Percentiles rank a stretch among this genome's conserved stretches.
These are phyloP conservation scores for Myochromella boudieri DNA, from an alignment of 768 basidiomycete genomes.

Conservation along the genomic window DNA sequence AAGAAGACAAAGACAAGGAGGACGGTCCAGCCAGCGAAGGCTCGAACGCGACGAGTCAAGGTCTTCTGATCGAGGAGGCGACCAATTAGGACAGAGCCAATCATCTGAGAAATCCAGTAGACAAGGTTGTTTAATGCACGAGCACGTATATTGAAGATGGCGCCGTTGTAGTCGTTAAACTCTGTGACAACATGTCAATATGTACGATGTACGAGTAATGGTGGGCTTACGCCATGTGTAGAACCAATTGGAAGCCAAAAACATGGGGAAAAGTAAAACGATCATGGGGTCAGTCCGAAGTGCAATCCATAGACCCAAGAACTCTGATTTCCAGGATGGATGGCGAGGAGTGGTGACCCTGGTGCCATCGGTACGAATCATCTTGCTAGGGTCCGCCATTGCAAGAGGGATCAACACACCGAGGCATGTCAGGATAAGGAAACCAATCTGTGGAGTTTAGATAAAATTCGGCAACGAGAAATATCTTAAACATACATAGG, in stretches of 20 bases:
- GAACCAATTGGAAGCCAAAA: constrained; percentile 84
- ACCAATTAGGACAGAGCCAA: constrained; percentile 73
- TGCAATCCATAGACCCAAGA: constrained; percentile 66
- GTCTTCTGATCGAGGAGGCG: constrained; percentile 58
- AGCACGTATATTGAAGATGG: constrained; percentile 76
- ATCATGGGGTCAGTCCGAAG: constrained; percentile 72
- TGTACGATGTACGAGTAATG: constrained; percentile 2
- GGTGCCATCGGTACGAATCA: constrained; percentile 76
- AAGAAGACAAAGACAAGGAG: constrained; percentile 64
- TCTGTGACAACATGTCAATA: constrained; percentile 36
- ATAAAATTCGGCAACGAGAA: background rate
- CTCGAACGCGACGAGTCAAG: constrained; percentile 64
- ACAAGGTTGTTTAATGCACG: constrained; percentile 76
- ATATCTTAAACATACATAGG: constrained; percentile 54
- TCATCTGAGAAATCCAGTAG: constrained; percentile 79
- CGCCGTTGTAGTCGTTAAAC: constrained; percentile 77
- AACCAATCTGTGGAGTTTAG: constrained; percentile 58
- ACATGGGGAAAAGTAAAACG: constrained; percentile 81
- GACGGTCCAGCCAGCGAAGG: constrained; percentile 66
- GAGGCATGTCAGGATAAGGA: constrained; percentile 69
- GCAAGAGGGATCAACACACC: constrained; percentile 65
- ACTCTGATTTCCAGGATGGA: constrained; percentile 79
- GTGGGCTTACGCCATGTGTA: constrained; percentile 73
- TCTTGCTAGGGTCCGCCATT: constrained; percentile 71
- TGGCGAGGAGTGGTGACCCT: constrained; percentile 61